phyloP scores from a whole-genome alignment of 2,329 filamentous ascomycete genomes.

The Epichloe uncinata region DNA sequence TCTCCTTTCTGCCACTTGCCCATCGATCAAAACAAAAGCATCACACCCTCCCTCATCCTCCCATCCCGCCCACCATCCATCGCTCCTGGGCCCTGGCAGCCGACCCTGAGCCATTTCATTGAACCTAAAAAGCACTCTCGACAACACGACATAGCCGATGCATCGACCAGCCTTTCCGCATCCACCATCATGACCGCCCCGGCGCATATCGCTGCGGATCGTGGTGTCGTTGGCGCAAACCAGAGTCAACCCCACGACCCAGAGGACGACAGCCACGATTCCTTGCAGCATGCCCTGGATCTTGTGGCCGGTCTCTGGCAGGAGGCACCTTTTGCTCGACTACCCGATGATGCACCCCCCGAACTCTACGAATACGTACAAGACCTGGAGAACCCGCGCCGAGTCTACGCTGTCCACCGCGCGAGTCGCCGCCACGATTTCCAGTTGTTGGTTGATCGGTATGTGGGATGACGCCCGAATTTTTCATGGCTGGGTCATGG shows the following conservation, averaged over 20 bases:
- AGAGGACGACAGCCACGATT: constrained; percentile 4
- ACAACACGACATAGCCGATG: constrained; percentile 1
- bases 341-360: constrained; percentile 46
- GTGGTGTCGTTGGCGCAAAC: constrained; percentile 2
- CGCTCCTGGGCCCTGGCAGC: not conserved
- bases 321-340: constrained; percentile 39
- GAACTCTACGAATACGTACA: constrained; percentile 42
- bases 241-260: not conserved
- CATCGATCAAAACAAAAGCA: not conserved
- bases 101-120: not conserved
- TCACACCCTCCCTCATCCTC: not conserved
- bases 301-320: constrained; percentile 48
- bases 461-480: constrained; percentile 11
- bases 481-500: too few species aligned
- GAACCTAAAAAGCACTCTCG: not conserved
- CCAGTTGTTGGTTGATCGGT: constrained; percentile 56
- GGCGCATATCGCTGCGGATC: constrained; percentile 4
- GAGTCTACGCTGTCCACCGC: constrained; percentile 46
- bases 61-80: not conserved
- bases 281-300: constrained; percentile 25
- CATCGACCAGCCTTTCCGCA: not conserved
- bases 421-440: constrained; percentile 50
- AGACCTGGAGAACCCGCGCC: constrained; percentile 47
- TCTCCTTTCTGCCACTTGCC: not conserved
- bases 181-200: constrained; percentile 7